phyloP scores from a whole-genome alignment of 2,329 filamentous ascomycete species.

The Botrytis cinerea region DNA sequence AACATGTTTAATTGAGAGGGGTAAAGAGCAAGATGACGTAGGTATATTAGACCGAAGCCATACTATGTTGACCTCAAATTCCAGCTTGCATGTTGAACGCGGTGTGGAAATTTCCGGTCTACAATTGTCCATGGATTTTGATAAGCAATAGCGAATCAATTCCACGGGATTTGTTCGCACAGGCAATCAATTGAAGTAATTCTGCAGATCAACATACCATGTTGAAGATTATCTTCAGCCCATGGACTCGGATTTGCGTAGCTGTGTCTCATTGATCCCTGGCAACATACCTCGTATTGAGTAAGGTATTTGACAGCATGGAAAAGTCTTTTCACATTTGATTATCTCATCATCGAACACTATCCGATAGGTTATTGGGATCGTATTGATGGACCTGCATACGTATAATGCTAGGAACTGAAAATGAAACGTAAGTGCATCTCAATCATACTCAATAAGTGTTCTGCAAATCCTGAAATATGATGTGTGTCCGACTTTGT shows the following conservation, averaged over 20 bases:
- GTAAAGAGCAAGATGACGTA: background rate
- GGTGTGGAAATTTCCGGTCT: background rate
- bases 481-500: background rate
- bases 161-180: background rate
- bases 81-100: conserved; percentile 2
- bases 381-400: conserved; percentile 18
- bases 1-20: background rate
- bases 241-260: conserved; percentile 17
- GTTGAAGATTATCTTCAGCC: conserved; percentile 9
- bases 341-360: background rate
- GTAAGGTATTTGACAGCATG: background rate
- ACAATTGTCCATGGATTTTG: background rate
- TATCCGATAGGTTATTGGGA: conserved; percentile 10
- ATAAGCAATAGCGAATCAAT: background rate
- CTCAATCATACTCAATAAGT: conserved; percentile 16
- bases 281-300: conserved; percentile 15
- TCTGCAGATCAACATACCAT: background rate
- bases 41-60: background rate
- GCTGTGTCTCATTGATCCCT: background rate
- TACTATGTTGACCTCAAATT: background rate
- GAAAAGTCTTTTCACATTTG: background rate
- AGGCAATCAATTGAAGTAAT: background rate
- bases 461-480: background rate
- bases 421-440: conserved; percentile 15
- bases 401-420: conserved; percentile 4